phyloP scores from a whole-genome alignment of 2,329 filamentous ascomycete species.

The Helotiales sp. region DNA sequence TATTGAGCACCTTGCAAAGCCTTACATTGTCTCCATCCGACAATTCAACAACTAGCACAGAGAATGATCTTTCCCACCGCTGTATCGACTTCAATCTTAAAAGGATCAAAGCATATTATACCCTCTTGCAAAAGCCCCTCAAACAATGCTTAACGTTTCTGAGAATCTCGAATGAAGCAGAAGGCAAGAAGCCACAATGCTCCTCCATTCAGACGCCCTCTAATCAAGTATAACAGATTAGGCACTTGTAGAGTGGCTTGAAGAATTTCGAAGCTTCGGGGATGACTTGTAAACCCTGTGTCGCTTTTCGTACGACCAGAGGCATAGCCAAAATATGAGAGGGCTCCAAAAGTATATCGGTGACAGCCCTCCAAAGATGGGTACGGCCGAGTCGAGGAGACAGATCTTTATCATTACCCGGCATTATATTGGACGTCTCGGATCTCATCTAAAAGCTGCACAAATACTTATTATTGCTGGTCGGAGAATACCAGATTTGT shows the following conservation, averaged over 20 bases:
- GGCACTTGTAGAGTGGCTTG: slow-evolving; percentile 14
- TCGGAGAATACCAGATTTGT: slow-evolving; percentile 20
- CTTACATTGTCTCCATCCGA: slow-evolving; percentile 14
- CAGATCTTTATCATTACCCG: slow-evolving; percentile 18
- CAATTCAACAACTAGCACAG: slow-evolving; percentile 9
- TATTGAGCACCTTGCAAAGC: slow-evolving; percentile 19
- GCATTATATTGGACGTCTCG: slow-evolving; percentile 18
- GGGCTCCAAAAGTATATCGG: slow-evolving; percentile 15
- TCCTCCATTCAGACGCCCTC: slow-evolving; percentile 2
- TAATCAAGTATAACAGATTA: slow-evolving; percentile 13
- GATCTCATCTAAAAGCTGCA: slow-evolving; percentile 19
- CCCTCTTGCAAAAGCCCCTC: slow-evolving; percentile 13
- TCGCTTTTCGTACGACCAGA: slow-evolving; percentile 23
- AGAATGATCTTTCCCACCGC: slow-evolving; percentile 14
- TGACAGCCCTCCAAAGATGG: neutral
- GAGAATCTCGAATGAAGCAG: slow-evolving; percentile 13
- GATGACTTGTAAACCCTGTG: slow-evolving; percentile 17
- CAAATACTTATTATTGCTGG: slow-evolving; percentile 7
- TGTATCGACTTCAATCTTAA: slow-evolving; percentile 22
- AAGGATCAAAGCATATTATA: too few species aligned
- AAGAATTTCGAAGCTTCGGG: slow-evolving; percentile 17
- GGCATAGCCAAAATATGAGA: slow-evolving; percentile 1
- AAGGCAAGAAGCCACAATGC: slow-evolving; percentile 8
- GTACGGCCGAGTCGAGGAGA: slow-evolving; percentile 5
- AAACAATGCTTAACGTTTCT: slow-evolving; percentile 18